Evolutionary conservation across 352 stramenopile genomes (phyloP).

Genomic region (Globisporangium solare): DNA sequence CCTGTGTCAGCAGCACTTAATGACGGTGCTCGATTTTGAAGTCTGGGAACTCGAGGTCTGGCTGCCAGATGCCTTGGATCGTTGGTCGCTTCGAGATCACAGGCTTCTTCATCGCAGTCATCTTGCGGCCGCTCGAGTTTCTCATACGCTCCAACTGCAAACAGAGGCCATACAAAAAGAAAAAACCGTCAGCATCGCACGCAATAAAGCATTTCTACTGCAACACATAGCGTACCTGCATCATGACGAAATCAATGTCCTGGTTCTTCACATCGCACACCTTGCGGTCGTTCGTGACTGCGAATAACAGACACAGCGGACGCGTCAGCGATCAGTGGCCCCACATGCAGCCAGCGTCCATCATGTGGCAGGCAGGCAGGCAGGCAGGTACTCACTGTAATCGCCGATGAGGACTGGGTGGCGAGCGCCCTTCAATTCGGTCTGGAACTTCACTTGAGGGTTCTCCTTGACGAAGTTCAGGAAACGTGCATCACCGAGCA

Average conservation of each 20-base stretch:
- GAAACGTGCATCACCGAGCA: slow-evolving; percentile 76
- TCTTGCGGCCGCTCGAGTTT: slow-evolving; percentile 86
- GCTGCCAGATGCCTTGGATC: slow-evolving; percentile 86
- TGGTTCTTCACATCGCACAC: slow-evolving; percentile 88
- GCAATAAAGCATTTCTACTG: too few relatives aligned
- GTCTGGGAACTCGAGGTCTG: slow-evolving; percentile 78
- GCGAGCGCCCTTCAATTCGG: slow-evolving; percentile 75
- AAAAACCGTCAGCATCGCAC: background rate
- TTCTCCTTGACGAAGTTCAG: slow-evolving; percentile 84
- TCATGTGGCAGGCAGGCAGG: too few relatives aligned
- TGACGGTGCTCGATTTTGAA: slow-evolving; percentile 75
- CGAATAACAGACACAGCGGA: slow-evolving; percentile 2
- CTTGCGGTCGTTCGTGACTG: slow-evolving; percentile 80
- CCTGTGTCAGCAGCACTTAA: slow-evolving; percentile 20
- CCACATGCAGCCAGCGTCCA: background rate
- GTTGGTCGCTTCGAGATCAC: slow-evolving; percentile 78
- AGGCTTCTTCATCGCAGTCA: slow-evolving; percentile 83
- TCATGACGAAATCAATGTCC: slow-evolving; percentile 77
- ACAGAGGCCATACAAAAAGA: background rate
- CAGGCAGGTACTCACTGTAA: slow-evolving; percentile 59
- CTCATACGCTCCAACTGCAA: slow-evolving; percentile 73
- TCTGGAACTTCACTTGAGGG: slow-evolving; percentile 81
- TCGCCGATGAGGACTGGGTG: slow-evolving; percentile 82
- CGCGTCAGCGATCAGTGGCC: background rate
- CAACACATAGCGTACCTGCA: slow-evolving; percentile 45